Percentiles rank a stretch among this genome's conserved stretches.
These are phyloP conservation scores for Colletotrichum acutatum DNA, from an alignment of 2,329 filamentous ascomycete genomes.

Conservation along the genomic window DNA sequence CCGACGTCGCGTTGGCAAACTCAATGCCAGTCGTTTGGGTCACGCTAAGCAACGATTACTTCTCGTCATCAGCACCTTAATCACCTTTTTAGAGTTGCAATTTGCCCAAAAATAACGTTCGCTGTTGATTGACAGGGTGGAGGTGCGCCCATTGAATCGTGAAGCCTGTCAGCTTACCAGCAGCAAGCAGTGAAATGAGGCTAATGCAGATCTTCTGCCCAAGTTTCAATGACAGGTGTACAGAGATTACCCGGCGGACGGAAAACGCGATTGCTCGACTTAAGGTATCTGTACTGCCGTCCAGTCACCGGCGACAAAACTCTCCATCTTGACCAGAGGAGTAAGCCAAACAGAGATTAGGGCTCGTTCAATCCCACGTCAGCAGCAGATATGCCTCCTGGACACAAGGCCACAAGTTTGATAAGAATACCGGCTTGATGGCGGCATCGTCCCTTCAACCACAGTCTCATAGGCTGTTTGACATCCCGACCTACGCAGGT, in stretches of 20 bases:
- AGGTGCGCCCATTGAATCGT: background rate
- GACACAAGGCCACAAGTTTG: background rate
- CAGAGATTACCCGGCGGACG: background rate
- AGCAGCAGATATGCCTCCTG: constrained; percentile 3
- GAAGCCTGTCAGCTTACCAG: constrained; percentile 26
- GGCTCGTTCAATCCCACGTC: constrained; percentile 11
- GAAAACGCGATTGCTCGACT: background rate
- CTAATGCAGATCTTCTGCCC: constrained; percentile 12
- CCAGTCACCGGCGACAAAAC: background rate
- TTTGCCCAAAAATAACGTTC: background rate
- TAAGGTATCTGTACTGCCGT: background rate
- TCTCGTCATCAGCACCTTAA: background rate
- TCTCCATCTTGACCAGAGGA: background rate
- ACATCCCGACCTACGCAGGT: background rate
- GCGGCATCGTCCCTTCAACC: background rate
- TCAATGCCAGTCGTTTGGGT: constrained; percentile 28
- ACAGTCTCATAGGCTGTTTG: background rate
- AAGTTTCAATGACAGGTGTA: background rate
- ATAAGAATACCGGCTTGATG: background rate
- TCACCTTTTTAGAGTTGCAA: background rate
- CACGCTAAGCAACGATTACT: background rate
- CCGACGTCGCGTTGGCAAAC: constrained; percentile 13
- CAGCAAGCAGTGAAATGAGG: background rate
- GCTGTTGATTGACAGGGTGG: background rate
- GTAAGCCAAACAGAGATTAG: background rate